Evolutionary conservation across 345 rosid genomes (phyloP), one percentile per base, ranked within the genome.

Genomic region (Gossypioides kirkii): DNA sequence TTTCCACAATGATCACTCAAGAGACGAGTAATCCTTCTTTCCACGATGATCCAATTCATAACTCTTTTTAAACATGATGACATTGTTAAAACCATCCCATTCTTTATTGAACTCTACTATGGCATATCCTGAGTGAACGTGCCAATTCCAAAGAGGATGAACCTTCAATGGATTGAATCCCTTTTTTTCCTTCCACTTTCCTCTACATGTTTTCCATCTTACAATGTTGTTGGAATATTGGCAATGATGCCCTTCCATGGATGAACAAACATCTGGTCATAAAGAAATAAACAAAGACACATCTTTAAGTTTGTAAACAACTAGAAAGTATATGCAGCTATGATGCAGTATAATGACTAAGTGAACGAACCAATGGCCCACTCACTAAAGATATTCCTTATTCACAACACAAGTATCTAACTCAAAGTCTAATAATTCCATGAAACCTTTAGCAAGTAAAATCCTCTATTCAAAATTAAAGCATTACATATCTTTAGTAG

Each of bases 221-320:
- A 41, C 14, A 73, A 0, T 17, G 70, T 72, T 2, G 87, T 87
- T 72, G 76, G 82, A n/a, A 93, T 73, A 78, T 91, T 93, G 0
- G 94, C 94, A 38, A 93, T 53, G 47, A 88, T 58, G 6, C 94
- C 98, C 79, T 77, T 79, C 83, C 90, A 87, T 25, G 97, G 97
- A 83, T 84, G 78, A 61, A 88, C 94, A 84, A 77, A 88, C 71
- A 66, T 64, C 69, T 46, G 38, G 8, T 8, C 36, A 45, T 45
- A 12, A 63, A 42, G 16, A n/a, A 61, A 32, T 7, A 63, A 42
- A n/a, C 55, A 62, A 45, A 41, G 16, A 4, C 23, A 8, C 23
- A 9, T 32, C 22, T 17, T 61, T 61, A 61, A 61, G 65, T 8
- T 32, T 32, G 22, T 13, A 32, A 61, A 50, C 63, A 26, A 28